These are phyloP conservation scores for Zymoseptoria crescenta DNA, from an alignment of 2,329 filamentous ascomycete species.

Conservation along the genomic window DNA sequence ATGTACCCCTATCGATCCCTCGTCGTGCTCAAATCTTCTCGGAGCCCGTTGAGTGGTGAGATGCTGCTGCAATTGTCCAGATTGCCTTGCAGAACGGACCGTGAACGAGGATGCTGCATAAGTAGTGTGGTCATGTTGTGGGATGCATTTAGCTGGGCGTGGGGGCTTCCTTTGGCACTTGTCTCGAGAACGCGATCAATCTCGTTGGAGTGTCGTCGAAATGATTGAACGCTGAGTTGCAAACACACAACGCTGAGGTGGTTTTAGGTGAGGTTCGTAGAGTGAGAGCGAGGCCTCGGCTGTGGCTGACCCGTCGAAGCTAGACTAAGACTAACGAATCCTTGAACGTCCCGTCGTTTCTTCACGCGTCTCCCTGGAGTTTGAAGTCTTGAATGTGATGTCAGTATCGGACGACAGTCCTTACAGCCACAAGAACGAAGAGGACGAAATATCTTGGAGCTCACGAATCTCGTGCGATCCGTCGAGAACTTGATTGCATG, in stretches of 20 bases:
- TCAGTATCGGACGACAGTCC: not conserved
- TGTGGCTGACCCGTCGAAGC: not conserved
- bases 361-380: not conserved
- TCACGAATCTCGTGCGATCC: not conserved
- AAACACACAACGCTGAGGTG: not conserved
- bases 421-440: not conserved
- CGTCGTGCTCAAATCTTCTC: not conserved
- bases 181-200: not conserved
- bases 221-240: not conserved
- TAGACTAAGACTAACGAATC: not conserved
- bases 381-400: not conserved
- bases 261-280: not conserved
- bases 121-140: not conserved
- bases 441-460: not conserved
- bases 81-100: not conserved
- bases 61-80: not conserved
- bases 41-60: not conserved
- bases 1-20: not conserved
- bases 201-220: not conserved
- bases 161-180: not conserved
- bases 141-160: not conserved
- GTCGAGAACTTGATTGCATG: not conserved
- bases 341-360: not conserved
- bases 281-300: not conserved
- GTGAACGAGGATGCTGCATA: not conserved